Evolutionary conservation across 83 land plant species (phyloP).

Genomic region (Diphasiastrum complanatum): DNA sequence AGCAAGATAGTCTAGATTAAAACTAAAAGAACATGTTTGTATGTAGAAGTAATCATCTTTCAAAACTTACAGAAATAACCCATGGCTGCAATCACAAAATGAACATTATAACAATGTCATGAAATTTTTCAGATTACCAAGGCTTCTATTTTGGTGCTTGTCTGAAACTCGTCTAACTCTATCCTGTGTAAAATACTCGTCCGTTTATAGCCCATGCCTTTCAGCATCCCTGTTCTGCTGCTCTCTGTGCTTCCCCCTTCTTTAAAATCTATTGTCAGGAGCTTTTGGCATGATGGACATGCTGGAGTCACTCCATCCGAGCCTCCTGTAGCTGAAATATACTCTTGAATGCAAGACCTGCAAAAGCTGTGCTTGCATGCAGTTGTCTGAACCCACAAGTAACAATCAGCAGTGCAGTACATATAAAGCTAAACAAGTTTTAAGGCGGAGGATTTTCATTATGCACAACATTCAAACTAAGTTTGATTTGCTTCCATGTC

Average conservation of each 20-base stretch:
- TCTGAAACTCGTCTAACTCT: constrained; percentile 50
- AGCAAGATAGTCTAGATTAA: no score
- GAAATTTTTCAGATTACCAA: constrained; percentile 40
- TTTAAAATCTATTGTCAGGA: constrained; percentile 64
- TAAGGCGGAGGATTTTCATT: no score
- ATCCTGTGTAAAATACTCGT: constrained; percentile 61
- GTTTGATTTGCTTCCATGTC: no score
- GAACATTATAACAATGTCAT: constrained; percentile 3
- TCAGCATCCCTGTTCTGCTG: constrained; percentile 7
- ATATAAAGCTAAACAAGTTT: neutral
- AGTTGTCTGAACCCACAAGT: constrained; percentile 43
- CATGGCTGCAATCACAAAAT: neutral
- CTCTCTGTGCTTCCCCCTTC: neutral
- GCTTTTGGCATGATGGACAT: constrained; percentile 71
- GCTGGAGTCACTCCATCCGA: constrained; percentile 22
- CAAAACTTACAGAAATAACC: neutral
- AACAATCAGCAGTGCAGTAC: constrained; percentile 5
- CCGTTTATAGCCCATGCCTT: constrained; percentile 46
- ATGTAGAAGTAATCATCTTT: neutral
- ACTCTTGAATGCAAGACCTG: constrained; percentile 57
- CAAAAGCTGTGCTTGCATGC: constrained; percentile 70
- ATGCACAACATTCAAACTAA: no score
- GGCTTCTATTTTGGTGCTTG: constrained; percentile 97
- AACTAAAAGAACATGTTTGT: neutral
- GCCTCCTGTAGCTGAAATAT: constrained; percentile 29